A percentile compares a stretch with the other conserved stretches of the same genome.
phyloP scores from a whole-genome alignment of 176 grass and related monocot species.

The Oryza officinalis region DNA sequence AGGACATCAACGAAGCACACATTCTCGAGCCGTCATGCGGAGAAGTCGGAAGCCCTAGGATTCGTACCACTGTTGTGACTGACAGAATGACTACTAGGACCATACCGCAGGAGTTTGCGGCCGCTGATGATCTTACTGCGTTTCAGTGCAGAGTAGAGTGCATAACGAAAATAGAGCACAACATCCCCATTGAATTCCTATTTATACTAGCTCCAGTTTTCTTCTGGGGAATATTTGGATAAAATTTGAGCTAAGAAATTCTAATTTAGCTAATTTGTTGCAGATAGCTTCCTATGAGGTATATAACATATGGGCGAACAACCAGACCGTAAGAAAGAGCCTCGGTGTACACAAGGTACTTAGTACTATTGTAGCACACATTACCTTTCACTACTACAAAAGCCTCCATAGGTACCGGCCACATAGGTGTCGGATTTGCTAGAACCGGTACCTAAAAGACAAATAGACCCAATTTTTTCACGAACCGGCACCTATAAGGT shows the following conservation, averaged over 20 bases:
- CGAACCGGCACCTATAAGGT: no score
- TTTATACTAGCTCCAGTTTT: no score
- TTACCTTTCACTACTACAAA: no score
- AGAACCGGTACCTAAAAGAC: no score
- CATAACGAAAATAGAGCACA: background rate
- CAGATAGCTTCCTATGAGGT: slow-evolving; percentile 47
- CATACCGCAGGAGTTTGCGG: slow-evolving; percentile 7
- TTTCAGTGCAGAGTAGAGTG: slow-evolving; percentile 48
- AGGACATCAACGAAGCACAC: background rate
- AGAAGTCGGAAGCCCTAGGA: background rate
- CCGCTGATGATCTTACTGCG: slow-evolving; percentile 4
- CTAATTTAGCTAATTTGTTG: background rate
- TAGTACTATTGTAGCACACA: no score
- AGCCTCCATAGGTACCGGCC: no score
- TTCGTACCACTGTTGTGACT: background rate
- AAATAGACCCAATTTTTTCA: no score
- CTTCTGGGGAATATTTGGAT: no score
- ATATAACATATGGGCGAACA: slow-evolving; percentile 42
- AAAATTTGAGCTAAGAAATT: no score
- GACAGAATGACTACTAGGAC: background rate
- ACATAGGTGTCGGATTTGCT: no score
- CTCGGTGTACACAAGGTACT: slow-evolving; percentile 51
- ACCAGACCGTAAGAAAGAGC: slow-evolving; percentile 35
- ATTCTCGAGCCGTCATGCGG: slow-evolving; percentile 11
- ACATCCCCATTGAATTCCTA: no score